Evolutionary conservation across 495 filamentous ascomycete species (phyloP).

Genomic region (Chaetomium fimeti): DNA sequence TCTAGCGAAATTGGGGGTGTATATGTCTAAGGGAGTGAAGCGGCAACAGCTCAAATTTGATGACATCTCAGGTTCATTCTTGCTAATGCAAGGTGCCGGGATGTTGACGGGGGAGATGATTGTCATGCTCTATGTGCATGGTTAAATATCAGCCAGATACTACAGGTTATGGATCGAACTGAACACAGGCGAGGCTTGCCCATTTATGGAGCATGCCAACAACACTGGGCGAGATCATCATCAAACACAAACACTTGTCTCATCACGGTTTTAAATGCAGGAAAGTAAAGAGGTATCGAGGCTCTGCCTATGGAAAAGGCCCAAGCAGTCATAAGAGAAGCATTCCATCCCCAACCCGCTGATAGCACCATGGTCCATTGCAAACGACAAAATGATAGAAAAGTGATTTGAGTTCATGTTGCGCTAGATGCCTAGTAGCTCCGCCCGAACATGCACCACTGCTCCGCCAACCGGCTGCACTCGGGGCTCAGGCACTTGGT

Average conservation of each 20-base stretch:
- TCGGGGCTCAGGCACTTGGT: conserved; percentile 90
- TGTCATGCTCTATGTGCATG: neutral
- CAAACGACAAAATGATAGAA: conserved; percentile 1
- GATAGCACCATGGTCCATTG: conserved; percentile 4
- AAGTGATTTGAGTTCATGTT: neutral
- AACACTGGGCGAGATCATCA: neutral
- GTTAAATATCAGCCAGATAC: neutral
- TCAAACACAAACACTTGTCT: neutral
- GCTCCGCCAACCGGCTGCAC: conserved; percentile 68
- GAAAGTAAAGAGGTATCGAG: conserved; percentile 18
- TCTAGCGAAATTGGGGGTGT: neutral
- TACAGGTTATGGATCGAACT: neutral
- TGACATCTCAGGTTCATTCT: neutral
- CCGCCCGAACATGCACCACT: conserved; percentile 86
- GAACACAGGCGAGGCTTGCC: too few relatives aligned
- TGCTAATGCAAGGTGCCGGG: neutral
- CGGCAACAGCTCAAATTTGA: conserved; percentile 1
- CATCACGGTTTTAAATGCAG: neutral
- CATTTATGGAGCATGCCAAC: too few relatives aligned
- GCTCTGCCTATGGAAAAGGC: neutral
- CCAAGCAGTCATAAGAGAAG: neutral
- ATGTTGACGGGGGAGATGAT: neutral
- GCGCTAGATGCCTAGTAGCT: conserved; percentile 46
- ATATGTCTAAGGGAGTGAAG: neutral
- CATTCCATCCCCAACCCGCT: neutral